A percentile compares a stretch with the other conserved stretches of the same genome.
These are phyloP conservation scores for Auricularia cornea DNA, from an alignment of 768 basidiomycete genomes.

Conservation along the genomic window DNA sequence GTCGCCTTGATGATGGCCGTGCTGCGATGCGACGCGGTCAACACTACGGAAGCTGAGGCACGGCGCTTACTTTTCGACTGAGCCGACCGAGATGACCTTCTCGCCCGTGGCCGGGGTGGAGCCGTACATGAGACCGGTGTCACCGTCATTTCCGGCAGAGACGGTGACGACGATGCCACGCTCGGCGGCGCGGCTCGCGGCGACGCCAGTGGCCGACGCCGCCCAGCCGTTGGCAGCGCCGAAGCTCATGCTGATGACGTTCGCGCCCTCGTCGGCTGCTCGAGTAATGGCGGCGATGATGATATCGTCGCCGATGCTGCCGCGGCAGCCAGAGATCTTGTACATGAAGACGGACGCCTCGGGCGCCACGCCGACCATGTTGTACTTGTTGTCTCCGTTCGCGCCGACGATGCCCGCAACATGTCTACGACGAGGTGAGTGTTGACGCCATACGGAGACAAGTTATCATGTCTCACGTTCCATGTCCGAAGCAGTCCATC, in stretches of 20 bases:
- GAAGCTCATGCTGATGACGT: slow-evolving; percentile 29
- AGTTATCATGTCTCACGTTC: no score
- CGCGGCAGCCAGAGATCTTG: slow-evolving; percentile 16
- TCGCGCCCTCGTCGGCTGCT: slow-evolving; percentile 18
- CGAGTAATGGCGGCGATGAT: slow-evolving; percentile 4
- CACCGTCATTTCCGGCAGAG: slow-evolving; percentile 1
- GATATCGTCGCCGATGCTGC: slow-evolving; percentile 15
- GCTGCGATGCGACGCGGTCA: no score
- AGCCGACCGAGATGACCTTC: slow-evolving; percentile 3
- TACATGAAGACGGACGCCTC: slow-evolving; percentile 19
- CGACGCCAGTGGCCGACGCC: neutral
- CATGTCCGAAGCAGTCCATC: slow-evolving; percentile 6
- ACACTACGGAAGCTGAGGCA: no score
- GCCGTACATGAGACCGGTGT: neutral
- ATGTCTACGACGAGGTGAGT: no score
- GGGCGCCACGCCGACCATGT: slow-evolving; percentile 30
- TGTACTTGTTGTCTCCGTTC: slow-evolving; percentile 21
- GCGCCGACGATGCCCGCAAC: slow-evolving; percentile 20
- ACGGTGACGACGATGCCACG: slow-evolving; percentile 4
- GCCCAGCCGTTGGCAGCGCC: slow-evolving; percentile 18
- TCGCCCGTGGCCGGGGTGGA: slow-evolving; percentile 3
- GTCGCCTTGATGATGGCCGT: no score
- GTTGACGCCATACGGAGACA: no score
- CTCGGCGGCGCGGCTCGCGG: neutral
- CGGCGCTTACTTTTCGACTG: no score